Evolutionary conservation across 371 early-diverging fungal species (phyloP).

Genomic region (Lichtheimia hyalospora): DNA sequence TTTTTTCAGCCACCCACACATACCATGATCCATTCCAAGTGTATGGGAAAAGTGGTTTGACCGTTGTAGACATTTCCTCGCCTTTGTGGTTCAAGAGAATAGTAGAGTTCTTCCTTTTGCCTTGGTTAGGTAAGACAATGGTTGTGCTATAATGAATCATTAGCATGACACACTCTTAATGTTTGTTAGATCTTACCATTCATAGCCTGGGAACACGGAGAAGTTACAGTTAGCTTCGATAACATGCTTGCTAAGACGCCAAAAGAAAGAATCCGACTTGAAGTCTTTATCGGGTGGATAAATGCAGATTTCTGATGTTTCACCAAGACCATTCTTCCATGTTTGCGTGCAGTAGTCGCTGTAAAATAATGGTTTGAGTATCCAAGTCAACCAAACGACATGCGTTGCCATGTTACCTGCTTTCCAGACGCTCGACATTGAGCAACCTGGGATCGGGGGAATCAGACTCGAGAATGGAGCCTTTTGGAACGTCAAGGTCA

Average conservation of each 20-base stretch:
- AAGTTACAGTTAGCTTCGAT: conserved; percentile 61
- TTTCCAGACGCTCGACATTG: conserved; percentile 18
- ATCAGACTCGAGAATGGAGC: conserved; percentile 34
- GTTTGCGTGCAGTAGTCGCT: conserved; percentile 37
- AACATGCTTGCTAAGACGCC: conserved; percentile 58
- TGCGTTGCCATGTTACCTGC: conserved; percentile 1
- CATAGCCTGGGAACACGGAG: conserved; percentile 65
- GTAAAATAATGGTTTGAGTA: not conserved
- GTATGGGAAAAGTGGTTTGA: conserved; percentile 65
- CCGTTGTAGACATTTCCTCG: conserved; percentile 49
- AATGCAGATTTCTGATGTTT: conserved; percentile 61
- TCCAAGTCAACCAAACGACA: too few relatives aligned
- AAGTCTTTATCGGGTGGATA: conserved; percentile 54
- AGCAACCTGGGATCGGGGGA: conserved; percentile 32
- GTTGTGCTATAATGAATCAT: conserved; percentile 25
- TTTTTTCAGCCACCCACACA: not conserved
- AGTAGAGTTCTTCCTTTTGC: conserved; percentile 23
- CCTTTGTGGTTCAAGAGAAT: conserved; percentile 60
- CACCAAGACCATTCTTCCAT: conserved; percentile 76
- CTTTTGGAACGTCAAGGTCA: conserved; percentile 17
- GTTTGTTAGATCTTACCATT: conserved; percentile 30
- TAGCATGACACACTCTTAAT: not conserved
- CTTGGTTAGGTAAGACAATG: conserved; percentile 29
- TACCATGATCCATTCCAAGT: conserved; percentile 63
- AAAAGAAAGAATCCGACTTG: conserved; percentile 57